Evolutionary conservation across 2,329 filamentous ascomycete genomes (phyloP).

Genomic region (Verticillium nonalfalfae): DNA sequence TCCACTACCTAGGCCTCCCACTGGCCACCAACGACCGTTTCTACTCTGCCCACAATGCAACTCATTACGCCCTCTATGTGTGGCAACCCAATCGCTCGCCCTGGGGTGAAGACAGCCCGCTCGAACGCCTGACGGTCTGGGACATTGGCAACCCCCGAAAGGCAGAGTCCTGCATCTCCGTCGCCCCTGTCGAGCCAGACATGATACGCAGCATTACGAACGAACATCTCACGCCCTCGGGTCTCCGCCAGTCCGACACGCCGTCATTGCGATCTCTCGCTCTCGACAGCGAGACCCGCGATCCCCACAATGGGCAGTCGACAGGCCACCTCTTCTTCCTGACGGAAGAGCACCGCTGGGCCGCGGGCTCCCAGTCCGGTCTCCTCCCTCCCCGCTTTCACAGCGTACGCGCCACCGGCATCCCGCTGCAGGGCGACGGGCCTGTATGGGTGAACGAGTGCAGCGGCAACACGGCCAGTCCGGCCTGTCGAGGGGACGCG

Average conservation of each 20-base stretch:
- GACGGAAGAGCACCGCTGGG: constrained; percentile 48
- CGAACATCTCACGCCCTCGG: constrained; percentile 44
- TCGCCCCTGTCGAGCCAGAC: constrained; percentile 25
- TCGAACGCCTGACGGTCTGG: constrained; percentile 54
- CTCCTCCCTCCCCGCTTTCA: constrained; percentile 33
- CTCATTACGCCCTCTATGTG: constrained; percentile 55
- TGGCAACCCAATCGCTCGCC: constrained; percentile 53
- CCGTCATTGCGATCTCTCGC: constrained; percentile 43
- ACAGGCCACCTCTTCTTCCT: constrained; percentile 43
- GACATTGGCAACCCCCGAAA: constrained; percentile 37
- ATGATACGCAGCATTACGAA: constrained; percentile 44
- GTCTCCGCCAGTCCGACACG: constrained; percentile 43
- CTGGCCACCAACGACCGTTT: constrained; percentile 52
- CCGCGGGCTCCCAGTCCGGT: constrained; percentile 36
- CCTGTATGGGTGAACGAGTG: constrained; percentile 44
- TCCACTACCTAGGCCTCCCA: constrained; percentile 50
- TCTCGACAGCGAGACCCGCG: constrained; percentile 36
- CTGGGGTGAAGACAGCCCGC: constrained; percentile 49
- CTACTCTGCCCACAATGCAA: constrained; percentile 52
- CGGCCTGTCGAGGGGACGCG: constrained; percentile 29
- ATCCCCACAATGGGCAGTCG: constrained; percentile 19
- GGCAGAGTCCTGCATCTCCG: constrained; percentile 17
- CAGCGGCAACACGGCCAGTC: constrained; percentile 30
- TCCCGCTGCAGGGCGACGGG: constrained; percentile 44
- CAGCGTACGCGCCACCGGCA: constrained; percentile 40